Conservation (phyloP, 371 early-diverging fungal species). For the Circinella umbellata region DNA sequence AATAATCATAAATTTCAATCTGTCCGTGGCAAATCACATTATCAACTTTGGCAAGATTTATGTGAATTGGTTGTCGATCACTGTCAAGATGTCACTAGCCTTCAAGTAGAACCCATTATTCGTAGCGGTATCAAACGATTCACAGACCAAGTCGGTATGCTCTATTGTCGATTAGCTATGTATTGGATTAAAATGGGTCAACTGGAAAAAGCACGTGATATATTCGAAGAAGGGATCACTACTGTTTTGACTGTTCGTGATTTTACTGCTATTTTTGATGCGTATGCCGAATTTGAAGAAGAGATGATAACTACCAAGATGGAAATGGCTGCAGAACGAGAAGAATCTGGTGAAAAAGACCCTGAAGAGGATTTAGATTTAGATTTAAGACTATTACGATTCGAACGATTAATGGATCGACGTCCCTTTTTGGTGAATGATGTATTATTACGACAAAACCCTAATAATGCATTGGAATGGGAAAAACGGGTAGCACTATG, state of each 20-base stretch:
- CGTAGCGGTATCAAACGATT: constrained; percentile 89
- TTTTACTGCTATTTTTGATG: constrained; percentile 95
- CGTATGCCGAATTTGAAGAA: constrained; percentile 93
- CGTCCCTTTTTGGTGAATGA: constrained; percentile 96
- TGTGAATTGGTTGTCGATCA: constrained; percentile 84
- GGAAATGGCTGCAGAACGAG: constrained; percentile 72
- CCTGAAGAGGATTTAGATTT: constrained; percentile 72
- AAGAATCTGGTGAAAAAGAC: constrained; percentile 54
- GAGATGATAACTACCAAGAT: constrained; percentile 76
- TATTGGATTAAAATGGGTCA: constrained; percentile 81
- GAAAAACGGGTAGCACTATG: constrained; percentile 80
- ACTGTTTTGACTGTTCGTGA: constrained; percentile 90
- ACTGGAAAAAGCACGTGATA: constrained; percentile 87
- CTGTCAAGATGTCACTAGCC: constrained; percentile 65
- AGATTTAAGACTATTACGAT: constrained; percentile 83
- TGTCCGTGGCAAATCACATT: constrained; percentile 73
- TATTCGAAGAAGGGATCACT: constrained; percentile 92
- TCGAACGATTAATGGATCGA: constrained; percentile 91
- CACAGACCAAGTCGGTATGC: constrained; percentile 84
- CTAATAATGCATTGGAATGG: constrained; percentile 94
- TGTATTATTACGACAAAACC: constrained; percentile 91
- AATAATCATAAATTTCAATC: constrained; percentile 76
- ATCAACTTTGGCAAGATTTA: constrained; percentile 88
- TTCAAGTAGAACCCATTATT: constrained; percentile 83
- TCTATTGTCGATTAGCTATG: constrained; percentile 89